Percentiles rank a stretch among this genome's conserved stretches.
Evolutionary conservation across 495 filamentous ascomycete genomes (phyloP).

Genomic region (Penicillium robsamsonii): DNA sequence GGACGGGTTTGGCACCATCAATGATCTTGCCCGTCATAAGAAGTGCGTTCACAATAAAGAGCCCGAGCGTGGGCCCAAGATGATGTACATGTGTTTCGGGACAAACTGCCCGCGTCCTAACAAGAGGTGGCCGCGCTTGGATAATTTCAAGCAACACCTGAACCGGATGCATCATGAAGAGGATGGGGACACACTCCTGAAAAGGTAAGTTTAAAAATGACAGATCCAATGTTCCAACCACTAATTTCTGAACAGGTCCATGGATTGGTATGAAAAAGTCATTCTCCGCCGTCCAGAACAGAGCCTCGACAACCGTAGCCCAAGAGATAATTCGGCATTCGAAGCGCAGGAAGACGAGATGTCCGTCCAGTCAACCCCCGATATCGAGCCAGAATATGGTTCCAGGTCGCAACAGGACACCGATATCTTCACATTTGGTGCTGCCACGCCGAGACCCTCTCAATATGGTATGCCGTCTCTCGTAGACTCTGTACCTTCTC

Average conservation of each 20-base stretch:
- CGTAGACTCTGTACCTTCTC: neutral
- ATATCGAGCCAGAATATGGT: constrained; percentile 13
- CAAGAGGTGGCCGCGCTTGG: constrained; percentile 83
- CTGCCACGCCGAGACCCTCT: constrained; percentile 6
- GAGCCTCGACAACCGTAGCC: constrained; percentile 9
- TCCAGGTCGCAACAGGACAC: constrained; percentile 1
- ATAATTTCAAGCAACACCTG: constrained; percentile 90
- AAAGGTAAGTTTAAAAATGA: constrained; percentile 43
- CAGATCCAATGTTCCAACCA: neutral
- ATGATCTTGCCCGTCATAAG: constrained; percentile 74
- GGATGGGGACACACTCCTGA: constrained; percentile 51
- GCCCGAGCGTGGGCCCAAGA: constrained; percentile 51
- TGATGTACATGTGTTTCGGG: constrained; percentile 66
- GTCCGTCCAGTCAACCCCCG: constrained; percentile 9
- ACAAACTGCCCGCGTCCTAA: constrained; percentile 60
- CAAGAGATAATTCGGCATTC: constrained; percentile 11
- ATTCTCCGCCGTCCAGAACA: constrained; percentile 8
- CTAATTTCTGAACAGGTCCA: constrained; percentile 30
- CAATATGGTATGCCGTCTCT: constrained; percentile 4
- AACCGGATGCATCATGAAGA: constrained; percentile 68
- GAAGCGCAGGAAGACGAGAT: constrained; percentile 16
- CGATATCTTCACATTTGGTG: constrained; percentile 10
- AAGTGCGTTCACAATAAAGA: constrained; percentile 64
- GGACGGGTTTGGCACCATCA: constrained; percentile 76
- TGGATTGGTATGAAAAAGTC: constrained; percentile 40